These are phyloP conservation scores for Filobasidium uniguttulatum DNA, from an alignment of 1,284 basidiomycete species.

Conservation along the genomic window DNA sequence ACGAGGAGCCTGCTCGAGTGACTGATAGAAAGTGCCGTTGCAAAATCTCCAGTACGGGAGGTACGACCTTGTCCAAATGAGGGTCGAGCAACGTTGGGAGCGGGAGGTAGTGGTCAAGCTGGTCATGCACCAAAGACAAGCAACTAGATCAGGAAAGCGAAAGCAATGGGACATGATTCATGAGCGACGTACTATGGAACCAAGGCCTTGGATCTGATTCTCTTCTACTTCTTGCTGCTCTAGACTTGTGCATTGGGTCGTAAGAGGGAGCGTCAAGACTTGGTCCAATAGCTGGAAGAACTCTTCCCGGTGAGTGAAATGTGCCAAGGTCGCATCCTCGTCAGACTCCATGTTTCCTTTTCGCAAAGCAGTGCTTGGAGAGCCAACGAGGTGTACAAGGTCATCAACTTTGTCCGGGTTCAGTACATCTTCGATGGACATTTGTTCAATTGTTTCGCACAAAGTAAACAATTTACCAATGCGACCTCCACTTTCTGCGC, in stretches of 20 bases:
- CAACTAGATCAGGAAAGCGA: not conserved
- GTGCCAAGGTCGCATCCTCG: slow-evolving; percentile 32
- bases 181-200: slow-evolving; percentile 26
- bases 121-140: not conserved
- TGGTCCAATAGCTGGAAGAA: slow-evolving; percentile 45
- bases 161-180: not conserved
- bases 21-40: slow-evolving; percentile 46
- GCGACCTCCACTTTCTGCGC: too few species aligned
- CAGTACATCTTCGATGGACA: too few species aligned
- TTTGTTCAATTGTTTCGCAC: too few species aligned
- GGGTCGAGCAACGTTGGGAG: slow-evolving; percentile 91
- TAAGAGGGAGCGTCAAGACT: slow-evolving; percentile 43
- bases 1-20: slow-evolving; percentile 19
- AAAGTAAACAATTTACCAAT: too few species aligned
- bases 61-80: slow-evolving; percentile 69
- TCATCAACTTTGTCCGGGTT: too few species aligned
- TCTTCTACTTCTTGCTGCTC: slow-evolving; percentile 37
- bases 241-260: slow-evolving; percentile 24
- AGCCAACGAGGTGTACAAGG: too few species aligned
- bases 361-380: not conserved
- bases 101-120: slow-evolving; percentile 88
- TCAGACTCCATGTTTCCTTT: slow-evolving; percentile 13
- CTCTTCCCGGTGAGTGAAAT: slow-evolving; percentile 41
- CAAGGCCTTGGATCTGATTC: slow-evolving; percentile 41
- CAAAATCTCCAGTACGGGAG: slow-evolving; percentile 58